Percentiles rank a stretch among this genome's conserved stretches.
Evolutionary conservation across 2,329 filamentous ascomycete species (phyloP).

Genomic region (Aspergillus carbonarius): DNA sequence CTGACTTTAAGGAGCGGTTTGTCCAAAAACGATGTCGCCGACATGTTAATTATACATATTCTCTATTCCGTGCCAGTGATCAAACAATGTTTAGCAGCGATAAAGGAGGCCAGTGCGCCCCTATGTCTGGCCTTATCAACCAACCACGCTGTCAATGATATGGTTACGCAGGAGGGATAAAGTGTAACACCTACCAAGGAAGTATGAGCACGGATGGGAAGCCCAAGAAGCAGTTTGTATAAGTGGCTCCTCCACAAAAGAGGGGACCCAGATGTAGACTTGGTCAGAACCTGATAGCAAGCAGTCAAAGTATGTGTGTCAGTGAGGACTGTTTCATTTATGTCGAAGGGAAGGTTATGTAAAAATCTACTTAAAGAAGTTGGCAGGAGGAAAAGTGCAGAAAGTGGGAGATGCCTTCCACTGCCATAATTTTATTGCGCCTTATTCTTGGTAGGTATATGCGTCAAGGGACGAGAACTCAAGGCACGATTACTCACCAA

Average conservation of each 20-base stretch:
- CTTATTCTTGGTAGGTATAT: not conserved
- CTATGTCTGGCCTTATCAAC: not conserved
- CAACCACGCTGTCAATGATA: not conserved
- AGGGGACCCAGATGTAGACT: not conserved
- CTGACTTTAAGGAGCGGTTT: constrained; percentile 58
- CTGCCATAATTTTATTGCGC: not conserved
- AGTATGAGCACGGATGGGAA: not conserved
- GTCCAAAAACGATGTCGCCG: constrained; percentile 38
- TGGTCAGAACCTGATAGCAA: not conserved
- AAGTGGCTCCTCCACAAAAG: not conserved
- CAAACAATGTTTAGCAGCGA: not conserved
- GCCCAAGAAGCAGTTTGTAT: not conserved
- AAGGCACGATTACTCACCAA: not conserved
- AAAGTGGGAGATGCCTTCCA: not conserved
- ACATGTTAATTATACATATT: constrained; percentile 31
- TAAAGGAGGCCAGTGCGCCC: not conserved
- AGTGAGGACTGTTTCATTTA: not conserved
- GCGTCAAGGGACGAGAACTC: not conserved
- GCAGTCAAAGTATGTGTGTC: not conserved
- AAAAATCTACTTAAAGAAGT: too few relatives aligned
- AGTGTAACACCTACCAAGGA: not conserved
- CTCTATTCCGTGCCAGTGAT: constrained; percentile 3
- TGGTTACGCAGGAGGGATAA: not conserved
- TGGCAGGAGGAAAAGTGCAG: not conserved
- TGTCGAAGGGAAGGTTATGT: too few relatives aligned